Conservation (phyloP, 305 asterid genomes). For the Ruellia speciosa region DNA sequence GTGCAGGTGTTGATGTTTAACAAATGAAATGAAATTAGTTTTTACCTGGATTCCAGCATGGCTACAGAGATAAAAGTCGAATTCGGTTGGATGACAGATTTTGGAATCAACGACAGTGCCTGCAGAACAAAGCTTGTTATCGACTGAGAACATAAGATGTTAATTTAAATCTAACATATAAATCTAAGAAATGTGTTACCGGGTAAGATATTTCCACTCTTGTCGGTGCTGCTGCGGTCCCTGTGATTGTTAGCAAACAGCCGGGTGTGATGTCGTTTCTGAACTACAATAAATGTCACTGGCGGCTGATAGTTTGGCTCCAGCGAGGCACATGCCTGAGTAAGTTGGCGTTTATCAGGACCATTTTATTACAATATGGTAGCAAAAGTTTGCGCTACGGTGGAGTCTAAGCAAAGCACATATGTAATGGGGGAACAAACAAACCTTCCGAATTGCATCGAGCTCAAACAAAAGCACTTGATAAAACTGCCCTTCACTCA, state of each 20-base stretch:
- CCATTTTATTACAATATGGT: not conserved
- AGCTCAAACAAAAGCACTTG: constrained; percentile 90
- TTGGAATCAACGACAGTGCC: constrained; percentile 95
- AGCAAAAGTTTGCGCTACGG: too few species aligned
- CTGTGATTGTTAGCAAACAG: constrained; percentile 86
- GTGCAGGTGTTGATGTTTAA: too few species aligned
- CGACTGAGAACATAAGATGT: too few species aligned
- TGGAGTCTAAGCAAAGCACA: too few species aligned
- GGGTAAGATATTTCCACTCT: constrained; percentile 88
- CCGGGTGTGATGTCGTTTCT: constrained; percentile 89
- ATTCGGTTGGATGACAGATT: constrained; percentile 96
- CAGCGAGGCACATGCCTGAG: constrained; percentile 90
- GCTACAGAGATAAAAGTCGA: constrained; percentile 96
- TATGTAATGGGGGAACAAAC: not conserved
- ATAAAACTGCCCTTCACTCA: constrained; percentile 98
- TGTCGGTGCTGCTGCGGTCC: constrained; percentile 80
- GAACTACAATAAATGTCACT: constrained; percentile 87
- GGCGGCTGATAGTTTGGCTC: constrained; percentile 98
- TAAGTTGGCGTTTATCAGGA: constrained; percentile 13
- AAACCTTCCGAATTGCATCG: constrained; percentile 92
- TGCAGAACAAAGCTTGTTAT: constrained; percentile 24
- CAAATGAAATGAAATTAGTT: not conserved
- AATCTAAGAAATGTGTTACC: constrained; percentile 30
- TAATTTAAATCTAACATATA: too few species aligned
- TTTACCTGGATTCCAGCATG: constrained; percentile 97